Conservation (phyloP, 2,329 filamentous ascomycete species). For the Aspergillus clavatus region DNA sequence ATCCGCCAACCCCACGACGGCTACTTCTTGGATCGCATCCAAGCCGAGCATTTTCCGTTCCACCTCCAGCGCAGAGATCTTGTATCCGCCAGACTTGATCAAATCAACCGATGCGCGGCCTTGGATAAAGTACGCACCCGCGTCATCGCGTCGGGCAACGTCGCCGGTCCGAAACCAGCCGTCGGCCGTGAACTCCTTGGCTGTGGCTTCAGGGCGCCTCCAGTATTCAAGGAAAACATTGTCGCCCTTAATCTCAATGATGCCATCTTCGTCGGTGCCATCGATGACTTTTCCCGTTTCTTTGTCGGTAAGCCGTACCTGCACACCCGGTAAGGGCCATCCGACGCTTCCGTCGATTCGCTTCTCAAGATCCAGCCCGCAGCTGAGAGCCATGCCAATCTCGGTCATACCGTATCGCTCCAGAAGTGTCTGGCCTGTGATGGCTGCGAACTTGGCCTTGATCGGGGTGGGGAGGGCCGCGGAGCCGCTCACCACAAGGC, state of each 20-base stretch:
- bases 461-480: constrained; percentile 41
- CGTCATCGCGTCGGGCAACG: constrained; percentile 33
- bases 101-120: constrained; percentile 51
- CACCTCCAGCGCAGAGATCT: constrained; percentile 52
- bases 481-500: constrained; percentile 40
- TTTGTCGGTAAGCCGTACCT: constrained; percentile 43
- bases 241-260: constrained; percentile 41
- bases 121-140: constrained; percentile 49
- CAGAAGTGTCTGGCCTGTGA: constrained; percentile 41
- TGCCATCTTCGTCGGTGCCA: constrained; percentile 34
- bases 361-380: constrained; percentile 36
- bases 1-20: constrained; percentile 51
- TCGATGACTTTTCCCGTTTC: constrained; percentile 33
- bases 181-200: constrained; percentile 43
- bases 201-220: constrained; percentile 43
- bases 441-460: constrained; percentile 38
- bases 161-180: constrained; percentile 50
- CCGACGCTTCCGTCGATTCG: constrained; percentile 48
- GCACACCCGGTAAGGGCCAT: constrained; percentile 45
- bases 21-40: constrained; percentile 48
- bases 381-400: constrained; percentile 47
- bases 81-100: constrained; percentile 54
- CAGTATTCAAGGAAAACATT: constrained; percentile 43
- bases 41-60: constrained; percentile 50
- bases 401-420: constrained; percentile 50